These are phyloP conservation scores for Paralagenidium karlingii DNA, from an alignment of 352 stramenopile species.

Conservation along the genomic window DNA sequence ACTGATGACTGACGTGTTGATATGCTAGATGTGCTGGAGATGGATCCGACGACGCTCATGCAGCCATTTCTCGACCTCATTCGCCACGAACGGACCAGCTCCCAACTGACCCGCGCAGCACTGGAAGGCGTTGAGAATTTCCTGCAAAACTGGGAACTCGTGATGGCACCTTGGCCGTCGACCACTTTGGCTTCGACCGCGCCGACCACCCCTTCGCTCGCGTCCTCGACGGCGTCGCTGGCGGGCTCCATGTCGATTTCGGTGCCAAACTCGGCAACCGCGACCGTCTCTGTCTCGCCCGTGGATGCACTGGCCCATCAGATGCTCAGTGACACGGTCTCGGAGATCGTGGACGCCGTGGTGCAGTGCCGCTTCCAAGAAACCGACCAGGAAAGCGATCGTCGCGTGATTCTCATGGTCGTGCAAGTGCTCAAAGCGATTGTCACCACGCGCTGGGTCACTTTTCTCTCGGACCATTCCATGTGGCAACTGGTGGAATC, in stretches of 20 bases:
- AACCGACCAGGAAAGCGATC: constrained; percentile 80
- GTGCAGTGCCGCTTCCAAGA: constrained; percentile 93
- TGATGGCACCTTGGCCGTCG: constrained; percentile 39
- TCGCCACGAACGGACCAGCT: constrained; percentile 85
- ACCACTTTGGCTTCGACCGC: too few relatives aligned
- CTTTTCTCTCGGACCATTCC: constrained; percentile 81
- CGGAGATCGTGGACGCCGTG: constrained; percentile 86
- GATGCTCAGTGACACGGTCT: constrained; percentile 39
- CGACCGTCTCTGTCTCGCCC: background rate
- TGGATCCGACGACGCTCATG: constrained; percentile 50
- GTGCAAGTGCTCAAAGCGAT: constrained; percentile 91
- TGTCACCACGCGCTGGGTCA: constrained; percentile 73
- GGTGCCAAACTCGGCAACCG: too few relatives aligned
- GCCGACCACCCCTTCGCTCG: too few relatives aligned
- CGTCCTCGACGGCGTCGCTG: too few relatives aligned
- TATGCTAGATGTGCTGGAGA: constrained; percentile 30
- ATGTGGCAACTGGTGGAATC: constrained; percentile 94
- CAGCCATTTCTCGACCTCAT: constrained; percentile 94
- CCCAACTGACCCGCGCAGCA: constrained; percentile 85
- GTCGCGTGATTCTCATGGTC: constrained; percentile 87
- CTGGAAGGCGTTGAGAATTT: constrained; percentile 94
- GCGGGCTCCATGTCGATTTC: too few relatives aligned
- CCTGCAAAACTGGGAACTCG: constrained; percentile 77
- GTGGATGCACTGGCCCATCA: background rate
- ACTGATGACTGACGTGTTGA: background rate